Percentiles rank a stretch among this genome's conserved stretches.
Conservation (phyloP, 2,329 filamentous ascomycete genomes). For the Paracorniculantispora psalliotae region DNA sequence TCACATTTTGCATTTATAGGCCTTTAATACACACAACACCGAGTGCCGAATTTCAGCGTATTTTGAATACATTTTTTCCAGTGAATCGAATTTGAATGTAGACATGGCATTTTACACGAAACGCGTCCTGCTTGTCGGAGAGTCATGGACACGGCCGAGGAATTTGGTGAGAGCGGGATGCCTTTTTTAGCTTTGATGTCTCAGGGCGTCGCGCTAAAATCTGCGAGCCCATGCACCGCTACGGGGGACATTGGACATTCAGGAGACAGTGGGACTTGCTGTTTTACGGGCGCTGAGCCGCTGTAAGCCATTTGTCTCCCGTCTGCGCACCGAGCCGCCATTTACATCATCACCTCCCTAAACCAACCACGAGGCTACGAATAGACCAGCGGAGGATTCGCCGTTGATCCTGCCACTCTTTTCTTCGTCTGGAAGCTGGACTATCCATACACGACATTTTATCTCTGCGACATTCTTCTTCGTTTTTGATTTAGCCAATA, state of each 20-base stretch:
- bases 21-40: slow-evolving; percentile 3
- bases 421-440: background rate
- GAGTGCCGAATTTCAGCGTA: background rate
- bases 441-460: background rate
- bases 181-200: background rate
- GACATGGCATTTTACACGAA: background rate
- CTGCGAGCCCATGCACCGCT: background rate
- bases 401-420: background rate
- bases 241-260: background rate
- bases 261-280: background rate
- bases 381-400: background rate
- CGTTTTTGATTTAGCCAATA: background rate
- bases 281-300: background rate
- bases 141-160: too few relatives aligned
- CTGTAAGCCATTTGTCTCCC: background rate
- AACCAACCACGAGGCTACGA: background rate
- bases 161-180: background rate
- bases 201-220: background rate
- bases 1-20: slow-evolving; percentile 5
- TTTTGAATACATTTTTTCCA: background rate
- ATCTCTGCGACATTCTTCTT: background rate
- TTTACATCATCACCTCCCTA: slow-evolving; percentile 6
- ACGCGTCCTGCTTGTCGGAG: background rate
- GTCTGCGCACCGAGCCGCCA: background rate
- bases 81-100: background rate